Base-by-base conservation (phyloP, 768 basidiomycete species). In the Kwoniella sp. region DNA sequence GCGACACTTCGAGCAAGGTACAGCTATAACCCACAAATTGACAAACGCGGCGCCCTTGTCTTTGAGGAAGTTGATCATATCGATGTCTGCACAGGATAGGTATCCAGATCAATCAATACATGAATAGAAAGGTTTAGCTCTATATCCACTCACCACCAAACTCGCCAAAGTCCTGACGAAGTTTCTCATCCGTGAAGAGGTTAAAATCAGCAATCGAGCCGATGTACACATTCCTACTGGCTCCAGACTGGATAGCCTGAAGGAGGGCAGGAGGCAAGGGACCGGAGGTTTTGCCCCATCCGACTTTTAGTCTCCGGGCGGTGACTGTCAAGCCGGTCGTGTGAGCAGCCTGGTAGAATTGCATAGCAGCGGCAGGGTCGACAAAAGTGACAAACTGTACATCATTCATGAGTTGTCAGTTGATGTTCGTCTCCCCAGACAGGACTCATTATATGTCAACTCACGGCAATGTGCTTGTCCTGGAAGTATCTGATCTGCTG, bases 121-220 rank as follows among this genome's bases (percentile, higher is more conserved):
- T n/a, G n/a, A n/a, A n/a, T n/a, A n/a, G n/a, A n/a, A n/a, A n/a
- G n/a, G n/a, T n/a, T n/a, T n/a, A n/a, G 12, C 33, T 12, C 5
- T 12, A 33, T 22, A 5, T 36, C 17, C 15, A 65, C 77, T 68
- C 53, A 77, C 79, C 79, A 22, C 95, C 95, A 80, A 86, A 97
- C 82, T 93, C 93, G 54, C 88, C 89, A 82, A 98, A 97, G 82
- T 99, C 96, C 54, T 88, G 83, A 81, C 90, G 90, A 51, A 99
- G 84, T 77, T 88, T 88, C 64, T 95, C 95, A 59, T 95, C 92
- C 27, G 83, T 88, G 83, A 92, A 96, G 12, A 85, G 83, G 68
- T 96, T 95, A 75, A 93, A 96, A 83, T 99, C 95, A 73, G 94
- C 91, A 48, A 99, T 88, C 73, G 90, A 91, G 7, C 94, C 94